Evolutionary conservation across 1,139 yeast genomes (phyloP).

Genomic region (Hyphopichia wangnamkhiaoensis): DNA sequence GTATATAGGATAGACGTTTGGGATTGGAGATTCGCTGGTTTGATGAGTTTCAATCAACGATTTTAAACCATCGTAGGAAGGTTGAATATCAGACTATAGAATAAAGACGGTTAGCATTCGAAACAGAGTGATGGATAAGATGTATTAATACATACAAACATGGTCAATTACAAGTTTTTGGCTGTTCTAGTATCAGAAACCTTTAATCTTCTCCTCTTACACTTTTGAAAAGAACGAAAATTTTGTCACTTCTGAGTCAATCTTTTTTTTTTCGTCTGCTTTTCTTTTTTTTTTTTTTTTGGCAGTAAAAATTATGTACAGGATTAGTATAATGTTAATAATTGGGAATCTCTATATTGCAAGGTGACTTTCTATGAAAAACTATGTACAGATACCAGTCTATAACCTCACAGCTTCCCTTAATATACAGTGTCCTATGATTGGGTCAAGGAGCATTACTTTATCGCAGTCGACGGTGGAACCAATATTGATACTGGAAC

Average conservation of each 20-base stretch:
- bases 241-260: slow-evolving; percentile 3
- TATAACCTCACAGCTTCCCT: slow-evolving; percentile 9
- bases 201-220: too few species aligned
- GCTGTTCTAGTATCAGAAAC: too few species aligned
- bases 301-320: neutral
- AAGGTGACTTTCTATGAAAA: neutral
- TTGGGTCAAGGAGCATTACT: slow-evolving; percentile 37
- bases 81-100: slow-evolving; percentile 54
- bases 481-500: slow-evolving; percentile 36
- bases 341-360: neutral
- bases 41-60: slow-evolving; percentile 45
- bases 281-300: neutral
- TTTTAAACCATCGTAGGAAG: slow-evolving; percentile 53
- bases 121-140: too few species aligned
- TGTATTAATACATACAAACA: too few species aligned
- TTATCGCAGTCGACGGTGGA: slow-evolving; percentile 41
- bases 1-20: slow-evolving; percentile 79
- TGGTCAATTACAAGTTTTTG: too few species aligned
- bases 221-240: too few species aligned
- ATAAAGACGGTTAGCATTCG: slow-evolving; percentile 18
- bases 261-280: neutral
- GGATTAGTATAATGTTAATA: neutral
- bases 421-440: slow-evolving; percentile 36
- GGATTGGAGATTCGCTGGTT: slow-evolving; percentile 22
- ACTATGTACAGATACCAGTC: slow-evolving; percentile 1